Conservation (phyloP, 441 rosid genomes). For the Aquilaria agallochum region DNA sequence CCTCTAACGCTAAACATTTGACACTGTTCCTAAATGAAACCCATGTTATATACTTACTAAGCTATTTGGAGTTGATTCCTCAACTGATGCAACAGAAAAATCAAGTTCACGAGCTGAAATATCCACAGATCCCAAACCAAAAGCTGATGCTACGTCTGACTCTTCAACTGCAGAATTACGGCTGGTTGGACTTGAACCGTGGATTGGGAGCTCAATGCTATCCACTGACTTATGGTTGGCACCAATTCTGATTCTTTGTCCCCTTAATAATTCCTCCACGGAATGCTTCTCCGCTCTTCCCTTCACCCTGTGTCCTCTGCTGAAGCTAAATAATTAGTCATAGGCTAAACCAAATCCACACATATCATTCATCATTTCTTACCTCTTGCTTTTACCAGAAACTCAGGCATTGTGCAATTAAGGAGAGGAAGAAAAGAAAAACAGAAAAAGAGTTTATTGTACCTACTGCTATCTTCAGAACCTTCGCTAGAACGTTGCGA, state of each 20-base stretch:
- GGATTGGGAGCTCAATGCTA: conserved; percentile 23
- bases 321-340: conserved; percentile 2
- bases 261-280: conserved; percentile 24
- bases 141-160: conserved; percentile 19
- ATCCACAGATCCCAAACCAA: conserved; percentile 40
- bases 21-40: conserved; percentile 1
- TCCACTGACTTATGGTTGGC: conserved; percentile 35
- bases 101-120: conserved; percentile 31
- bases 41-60: conserved; percentile 29
- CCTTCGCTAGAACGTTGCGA: conserved; percentile 23
- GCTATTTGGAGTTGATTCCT: conserved; percentile 26
- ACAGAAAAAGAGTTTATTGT: neutral
- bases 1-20: neutral
- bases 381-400: neutral
- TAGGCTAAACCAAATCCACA: neutral
- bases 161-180: conserved; percentile 31
- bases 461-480: conserved; percentile 35
- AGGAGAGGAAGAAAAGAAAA: neutral
- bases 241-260: conserved; percentile 19
- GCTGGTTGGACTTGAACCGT: conserved; percentile 17
- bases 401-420: neutral
- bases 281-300: conserved; percentile 31
- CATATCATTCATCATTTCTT: neutral
- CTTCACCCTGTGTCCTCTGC: conserved; percentile 20
- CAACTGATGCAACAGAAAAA: conserved; percentile 22